Evolutionary conservation across 2,329 filamentous ascomycete species (phyloP), one percentile per base, ranked within the genome.

Genomic region (Cytospora piceicola): DNA sequence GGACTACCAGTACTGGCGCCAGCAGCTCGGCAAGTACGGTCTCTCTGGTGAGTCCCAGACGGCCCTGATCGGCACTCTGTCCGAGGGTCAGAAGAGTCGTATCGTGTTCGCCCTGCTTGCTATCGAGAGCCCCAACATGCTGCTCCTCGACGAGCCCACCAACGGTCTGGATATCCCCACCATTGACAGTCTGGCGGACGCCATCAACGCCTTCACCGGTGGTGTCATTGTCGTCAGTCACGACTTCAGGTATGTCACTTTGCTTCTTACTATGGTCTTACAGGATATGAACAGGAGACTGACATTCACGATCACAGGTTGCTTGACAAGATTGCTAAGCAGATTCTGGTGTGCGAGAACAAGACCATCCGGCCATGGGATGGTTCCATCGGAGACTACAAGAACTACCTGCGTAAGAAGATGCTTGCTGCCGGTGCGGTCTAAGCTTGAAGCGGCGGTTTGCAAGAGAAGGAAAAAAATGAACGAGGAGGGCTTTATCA

Each of bases 111-210:
- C 95, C 51, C 85, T 99, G 72, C 83, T 99, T 70, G 95, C 95
- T 71, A 97, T 99, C 71, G 95, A 99, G 73, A 83, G 89, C 32
- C 95, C 95, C 73, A 99, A 99, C 86, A 99, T 99, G 95, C 82
- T 99, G 73, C 81, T 99, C 72, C 88, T 99, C 64, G 95, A 99
- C 83, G 95, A 99, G 83, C 96, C 95, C 79, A 99, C 95, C 77
- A 99, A 99, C 89, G 95, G 95, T 87, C 85, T 99, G 69, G 95
- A 99, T 85, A 99, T 99, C 71, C 94, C 95, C 34, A 98, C 95
- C 62, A 99, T 99, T 75, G 95, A 99, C 83, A 94, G 90, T 81
- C 81, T 99, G 81, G 96, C 95, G 3, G 94, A 99, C 75, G 95
- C 95, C 73, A 99, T 99, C 83, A 96, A 98, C 76, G 90, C 93